Percentiles rank a stretch among this genome's conserved stretches.
phyloP scores from a whole-genome alignment of 345 rosid genomes.

The Raphanus sativus region DNA sequence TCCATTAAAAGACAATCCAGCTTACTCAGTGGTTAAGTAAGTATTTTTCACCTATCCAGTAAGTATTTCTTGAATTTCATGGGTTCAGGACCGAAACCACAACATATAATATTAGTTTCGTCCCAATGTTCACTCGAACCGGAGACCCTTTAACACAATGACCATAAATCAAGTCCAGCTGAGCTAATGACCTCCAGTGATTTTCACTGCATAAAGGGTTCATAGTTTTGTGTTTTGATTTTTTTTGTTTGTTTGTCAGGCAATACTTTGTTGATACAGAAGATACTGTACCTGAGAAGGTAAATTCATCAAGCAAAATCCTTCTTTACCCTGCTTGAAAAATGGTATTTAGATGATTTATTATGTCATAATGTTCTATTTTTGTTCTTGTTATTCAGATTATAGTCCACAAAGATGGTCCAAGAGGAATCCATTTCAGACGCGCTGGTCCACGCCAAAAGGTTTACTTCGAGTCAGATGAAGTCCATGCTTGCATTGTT shows the following conservation, averaged over 20 bases:
- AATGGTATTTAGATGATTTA: background rate
- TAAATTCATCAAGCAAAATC: constrained; percentile 25
- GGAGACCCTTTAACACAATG: too few species aligned
- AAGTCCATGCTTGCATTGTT: constrained; percentile 84
- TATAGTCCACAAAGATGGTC: constrained; percentile 71
- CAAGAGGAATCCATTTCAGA: constrained; percentile 80
- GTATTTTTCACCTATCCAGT: constrained; percentile 13
- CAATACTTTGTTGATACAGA: constrained; percentile 85
- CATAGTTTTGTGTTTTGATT: background rate
- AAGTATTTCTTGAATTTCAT: too few species aligned
- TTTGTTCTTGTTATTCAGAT: constrained; percentile 40
- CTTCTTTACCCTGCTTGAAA: background rate
- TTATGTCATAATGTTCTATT: background rate
- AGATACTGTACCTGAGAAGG: constrained; percentile 79
- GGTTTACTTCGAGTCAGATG: constrained; percentile 78
- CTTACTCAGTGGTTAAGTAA: constrained; percentile 87
- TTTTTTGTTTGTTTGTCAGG: constrained; percentile 46
- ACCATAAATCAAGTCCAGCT: too few species aligned
- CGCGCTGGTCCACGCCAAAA: constrained; percentile 93
- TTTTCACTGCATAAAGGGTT: background rate
- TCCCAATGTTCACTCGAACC: too few species aligned
- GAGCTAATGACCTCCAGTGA: too few species aligned
- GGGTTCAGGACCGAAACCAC: too few species aligned
- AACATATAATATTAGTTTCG: too few species aligned
- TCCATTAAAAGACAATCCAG: constrained; percentile 87